Evolutionary conservation across 208 protist species (phyloP).

Genomic region (Strigomonas galati): DNA sequence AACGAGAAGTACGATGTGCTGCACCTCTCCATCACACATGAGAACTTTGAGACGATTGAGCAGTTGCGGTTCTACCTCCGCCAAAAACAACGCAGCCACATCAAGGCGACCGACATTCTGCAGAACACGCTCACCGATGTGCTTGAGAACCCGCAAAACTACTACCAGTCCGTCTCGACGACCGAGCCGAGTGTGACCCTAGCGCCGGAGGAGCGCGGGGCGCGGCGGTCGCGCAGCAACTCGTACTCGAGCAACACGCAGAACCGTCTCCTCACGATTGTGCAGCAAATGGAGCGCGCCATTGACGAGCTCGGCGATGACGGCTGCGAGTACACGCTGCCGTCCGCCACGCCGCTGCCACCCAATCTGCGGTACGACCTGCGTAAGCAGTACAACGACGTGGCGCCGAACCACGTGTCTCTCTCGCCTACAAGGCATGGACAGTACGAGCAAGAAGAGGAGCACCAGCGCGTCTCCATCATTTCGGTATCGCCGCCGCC

Average conservation of each 20-base stretch:
- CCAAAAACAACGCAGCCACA: neutral
- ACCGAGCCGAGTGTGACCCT: too few relatives aligned
- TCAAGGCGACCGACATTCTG: constrained; percentile 9
- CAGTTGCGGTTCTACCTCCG: constrained; percentile 13
- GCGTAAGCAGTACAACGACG: constrained; percentile 1
- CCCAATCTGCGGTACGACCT: neutral
- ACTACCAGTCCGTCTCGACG: too few relatives aligned
- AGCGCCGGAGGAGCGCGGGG: neutral
- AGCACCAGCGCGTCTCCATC: too few relatives aligned
- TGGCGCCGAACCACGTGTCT: neutral
- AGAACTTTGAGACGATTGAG: constrained; percentile 9
- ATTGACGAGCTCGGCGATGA: constrained; percentile 13
- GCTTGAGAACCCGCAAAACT: constrained; percentile 1
- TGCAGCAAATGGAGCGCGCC: constrained; percentile 6
- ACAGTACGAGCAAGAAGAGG: neutral
- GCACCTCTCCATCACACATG: neutral
- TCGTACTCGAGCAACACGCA: neutral
- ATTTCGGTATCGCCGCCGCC: too few relatives aligned
- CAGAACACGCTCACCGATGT: constrained; percentile 3
- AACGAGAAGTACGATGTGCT: neutral
- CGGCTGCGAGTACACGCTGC: constrained; percentile 6
- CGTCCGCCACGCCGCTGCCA: constrained; percentile 5
- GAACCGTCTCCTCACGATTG: neutral
- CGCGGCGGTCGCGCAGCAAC: too few relatives aligned
- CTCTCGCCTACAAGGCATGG: neutral